Conservation (phyloP, 192 early-diverging fungal genomes). For the Rhizophagus prolifer region DNA sequence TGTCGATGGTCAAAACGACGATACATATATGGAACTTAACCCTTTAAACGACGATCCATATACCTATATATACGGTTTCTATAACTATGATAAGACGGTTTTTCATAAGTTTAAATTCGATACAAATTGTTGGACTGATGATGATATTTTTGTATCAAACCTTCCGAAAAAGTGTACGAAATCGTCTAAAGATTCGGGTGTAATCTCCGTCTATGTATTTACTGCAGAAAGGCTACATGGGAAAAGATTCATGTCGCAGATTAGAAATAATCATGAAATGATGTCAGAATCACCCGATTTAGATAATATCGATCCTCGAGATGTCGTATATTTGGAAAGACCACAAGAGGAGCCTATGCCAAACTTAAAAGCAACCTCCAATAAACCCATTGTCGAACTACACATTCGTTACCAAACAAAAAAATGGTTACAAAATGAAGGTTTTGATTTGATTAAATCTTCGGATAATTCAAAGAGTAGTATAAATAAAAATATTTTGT, state of each 20-base stretch:
- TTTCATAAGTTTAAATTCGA: neutral
- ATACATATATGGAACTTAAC: neutral
- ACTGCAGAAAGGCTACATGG: neutral
- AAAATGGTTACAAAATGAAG: neutral
- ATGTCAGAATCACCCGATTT: neutral
- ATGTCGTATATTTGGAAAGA: neutral
- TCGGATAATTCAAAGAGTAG: neutral
- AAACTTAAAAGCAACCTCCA: neutral
- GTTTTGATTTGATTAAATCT: neutral
- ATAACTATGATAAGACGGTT: neutral
- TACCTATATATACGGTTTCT: neutral
- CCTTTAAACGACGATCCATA: neutral
- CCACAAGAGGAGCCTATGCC: neutral
- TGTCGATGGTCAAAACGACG: neutral
- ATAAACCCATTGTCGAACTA: neutral
- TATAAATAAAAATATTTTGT: neutral
- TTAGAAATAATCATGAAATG: neutral
- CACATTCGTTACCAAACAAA: neutral
- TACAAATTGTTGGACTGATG: neutral
- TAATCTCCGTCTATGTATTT: neutral
- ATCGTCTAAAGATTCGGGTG: neutral
- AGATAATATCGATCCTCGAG: neutral
- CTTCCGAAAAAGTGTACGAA: neutral
- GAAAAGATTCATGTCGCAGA: neutral
- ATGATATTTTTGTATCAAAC: neutral